phyloP scores from a whole-genome alignment of 2,329 filamentous ascomycete genomes.

The Talaromyces sp. region DNA sequence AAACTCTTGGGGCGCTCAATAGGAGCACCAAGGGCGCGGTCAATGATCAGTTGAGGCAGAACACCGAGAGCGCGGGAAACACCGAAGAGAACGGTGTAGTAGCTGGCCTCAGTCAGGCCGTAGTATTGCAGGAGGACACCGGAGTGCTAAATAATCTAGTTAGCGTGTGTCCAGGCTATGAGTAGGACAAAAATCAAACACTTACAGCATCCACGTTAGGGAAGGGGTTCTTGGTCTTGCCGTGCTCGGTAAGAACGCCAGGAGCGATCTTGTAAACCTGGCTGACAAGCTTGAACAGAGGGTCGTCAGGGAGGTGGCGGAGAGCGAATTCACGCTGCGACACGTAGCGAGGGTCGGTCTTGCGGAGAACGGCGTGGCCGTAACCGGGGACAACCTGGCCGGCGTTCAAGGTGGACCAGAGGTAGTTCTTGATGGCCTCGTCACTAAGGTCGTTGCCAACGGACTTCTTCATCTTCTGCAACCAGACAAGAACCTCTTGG shows the following conservation, averaged over 20 bases:
- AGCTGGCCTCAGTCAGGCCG: constrained; percentile 96
- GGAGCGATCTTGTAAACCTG: constrained; percentile 99
- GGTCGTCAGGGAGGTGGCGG: constrained; percentile 89
- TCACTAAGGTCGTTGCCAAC: constrained; percentile 94
- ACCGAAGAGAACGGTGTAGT: constrained; percentile 99
- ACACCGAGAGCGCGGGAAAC: constrained; percentile 97
- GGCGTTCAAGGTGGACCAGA: constrained; percentile 93
- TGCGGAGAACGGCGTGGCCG: constrained; percentile 97
- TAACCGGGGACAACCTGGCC: constrained; percentile 97
- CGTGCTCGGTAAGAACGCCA: constrained; percentile 95
- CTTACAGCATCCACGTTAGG: constrained; percentile 87
- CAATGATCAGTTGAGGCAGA: constrained; percentile 98
- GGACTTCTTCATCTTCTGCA: constrained; percentile 95
- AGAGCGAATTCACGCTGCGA: constrained; percentile 97
- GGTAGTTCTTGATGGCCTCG: constrained; percentile 95
- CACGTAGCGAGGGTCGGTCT: constrained; percentile 98
- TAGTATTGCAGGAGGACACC: constrained; percentile 99
- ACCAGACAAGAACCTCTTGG: constrained; percentile 99
- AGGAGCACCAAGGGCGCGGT: constrained; percentile 91
- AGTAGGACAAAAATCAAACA: constrained; percentile 7
- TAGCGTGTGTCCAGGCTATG: constrained; percentile 4
- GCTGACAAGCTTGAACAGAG: constrained; percentile 99
- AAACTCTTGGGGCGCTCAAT: constrained; percentile 99
- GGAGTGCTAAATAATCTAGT: constrained; percentile 59
- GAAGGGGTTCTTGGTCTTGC: constrained; percentile 99